Evolutionary conservation across 306 rosid genomes (phyloP).

Genomic region (Glycine latifolia): DNA sequence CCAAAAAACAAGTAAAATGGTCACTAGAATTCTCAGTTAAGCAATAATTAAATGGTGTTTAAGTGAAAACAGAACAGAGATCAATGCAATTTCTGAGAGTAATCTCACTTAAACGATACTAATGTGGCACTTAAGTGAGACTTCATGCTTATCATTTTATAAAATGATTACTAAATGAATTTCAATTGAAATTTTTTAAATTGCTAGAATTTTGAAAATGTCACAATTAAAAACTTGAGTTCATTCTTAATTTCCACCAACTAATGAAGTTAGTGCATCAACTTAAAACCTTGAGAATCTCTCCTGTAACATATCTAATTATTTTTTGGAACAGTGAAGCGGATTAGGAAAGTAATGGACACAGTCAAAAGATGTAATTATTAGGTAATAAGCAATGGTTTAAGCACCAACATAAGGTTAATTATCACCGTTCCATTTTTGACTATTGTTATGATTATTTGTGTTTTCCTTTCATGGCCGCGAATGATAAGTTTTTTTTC

Average conservation of each 20-base stretch:
- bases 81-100: too few species aligned
- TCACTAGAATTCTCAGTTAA: too few species aligned
- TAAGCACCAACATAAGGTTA: conserved; percentile 48
- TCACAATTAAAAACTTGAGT: not conserved
- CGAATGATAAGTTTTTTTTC: conserved; percentile 32
- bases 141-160: too few species aligned
- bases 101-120: too few species aligned
- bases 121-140: too few species aligned
- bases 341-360: conserved; percentile 41
- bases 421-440: conserved; percentile 53
- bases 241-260: not conserved
- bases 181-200: too few species aligned
- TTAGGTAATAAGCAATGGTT: conserved; percentile 43
- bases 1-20: too few species aligned
- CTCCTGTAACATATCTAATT: not conserved
- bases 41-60: too few species aligned
- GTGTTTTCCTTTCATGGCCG: conserved; percentile 38
- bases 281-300: conserved; percentile 11
- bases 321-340: not conserved
- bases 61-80: too few species aligned
- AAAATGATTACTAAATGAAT: too few species aligned
- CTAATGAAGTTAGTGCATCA: not conserved
- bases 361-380: conserved; percentile 57
- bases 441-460: conserved; percentile 39
- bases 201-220: too few species aligned